A percentile compares a stretch with the other conserved stretches of the same genome.
phyloP scores from a whole-genome alignment of 495 filamentous ascomycete genomes.

The Pseudomonodictys pantanalensis region DNA sequence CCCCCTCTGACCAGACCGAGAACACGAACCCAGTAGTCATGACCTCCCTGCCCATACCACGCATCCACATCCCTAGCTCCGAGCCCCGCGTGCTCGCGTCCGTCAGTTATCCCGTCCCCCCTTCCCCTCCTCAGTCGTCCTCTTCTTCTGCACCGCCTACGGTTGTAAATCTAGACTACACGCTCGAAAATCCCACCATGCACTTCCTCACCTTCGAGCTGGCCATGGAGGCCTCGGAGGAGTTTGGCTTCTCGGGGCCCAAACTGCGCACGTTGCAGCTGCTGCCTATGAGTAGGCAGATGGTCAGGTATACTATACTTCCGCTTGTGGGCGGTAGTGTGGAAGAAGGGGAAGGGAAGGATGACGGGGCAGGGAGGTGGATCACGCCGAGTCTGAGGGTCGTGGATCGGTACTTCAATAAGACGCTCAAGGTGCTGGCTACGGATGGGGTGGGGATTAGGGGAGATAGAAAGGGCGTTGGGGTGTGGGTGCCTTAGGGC shows the following conservation, averaged over 20 bases:
- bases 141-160: no score
- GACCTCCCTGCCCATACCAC: constrained; percentile 67
- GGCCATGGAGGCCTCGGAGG: constrained; percentile 85
- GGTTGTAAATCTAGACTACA: constrained; percentile 65
- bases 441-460: constrained; percentile 28
- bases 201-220: constrained; percentile 91
- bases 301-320: constrained; percentile 67
- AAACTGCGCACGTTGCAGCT: constrained; percentile 75
- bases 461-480: constrained; percentile 27
- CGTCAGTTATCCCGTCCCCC: constrained; percentile 15
- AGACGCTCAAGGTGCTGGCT: constrained; percentile 30
- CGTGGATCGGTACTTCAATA: constrained; percentile 37
- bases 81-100: constrained; percentile 84
- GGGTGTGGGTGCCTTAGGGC: constrained; percentile 31
- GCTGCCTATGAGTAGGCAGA: constrained; percentile 71
- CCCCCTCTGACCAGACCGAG: no score
- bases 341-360: no score
- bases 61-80: constrained; percentile 70
- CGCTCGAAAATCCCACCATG: constrained; percentile 88
- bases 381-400: constrained; percentile 37
- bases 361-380: constrained; percentile 20
- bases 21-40: constrained; percentile 52
- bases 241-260: constrained; percentile 89
- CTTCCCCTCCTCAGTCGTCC: constrained; percentile 48
- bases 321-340: constrained; percentile 38